A percentile compares a stretch with the other conserved stretches of the same genome.
These are phyloP conservation scores for Citropsis articulata DNA, from an alignment of 345 rosid species.

Conservation along the genomic window DNA sequence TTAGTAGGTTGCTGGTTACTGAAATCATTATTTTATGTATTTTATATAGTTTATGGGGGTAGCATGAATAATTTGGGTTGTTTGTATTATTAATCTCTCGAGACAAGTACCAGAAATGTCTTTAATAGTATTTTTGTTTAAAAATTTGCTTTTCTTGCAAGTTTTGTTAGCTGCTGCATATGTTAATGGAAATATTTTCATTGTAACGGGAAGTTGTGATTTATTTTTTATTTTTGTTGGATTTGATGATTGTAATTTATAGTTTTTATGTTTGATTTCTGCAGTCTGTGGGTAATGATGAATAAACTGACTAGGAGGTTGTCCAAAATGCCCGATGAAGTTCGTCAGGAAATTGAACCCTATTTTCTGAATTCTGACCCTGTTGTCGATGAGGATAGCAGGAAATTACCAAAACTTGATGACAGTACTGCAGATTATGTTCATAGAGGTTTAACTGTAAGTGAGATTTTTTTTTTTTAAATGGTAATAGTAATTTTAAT, in stretches of 20 bases:
- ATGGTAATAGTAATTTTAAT: background rate
- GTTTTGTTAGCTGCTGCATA: background rate
- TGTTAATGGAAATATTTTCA: background rate
- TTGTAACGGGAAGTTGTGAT: no score
- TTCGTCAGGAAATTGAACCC: constrained; percentile 80
- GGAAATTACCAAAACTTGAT: constrained; percentile 85
- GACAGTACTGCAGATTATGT: constrained; percentile 71
- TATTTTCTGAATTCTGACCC: constrained; percentile 69
- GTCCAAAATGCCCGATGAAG: constrained; percentile 92
- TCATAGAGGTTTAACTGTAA: constrained; percentile 79
- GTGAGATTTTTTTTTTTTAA: constrained; percentile 19
- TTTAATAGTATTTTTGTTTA: background rate
- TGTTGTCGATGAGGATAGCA: constrained; percentile 71
- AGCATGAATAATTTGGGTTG: background rate
- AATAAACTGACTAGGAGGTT: constrained; percentile 90
- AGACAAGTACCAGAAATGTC: no score
- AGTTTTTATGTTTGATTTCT: constrained; percentile 11
- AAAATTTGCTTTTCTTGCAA: background rate
- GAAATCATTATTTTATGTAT: background rate
- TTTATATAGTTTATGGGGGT: background rate
- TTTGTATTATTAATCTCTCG: background rate
- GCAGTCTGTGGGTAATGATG: constrained; percentile 99
- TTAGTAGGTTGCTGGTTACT: background rate
- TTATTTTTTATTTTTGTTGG: background rate
- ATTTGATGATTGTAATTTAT: background rate